Evolutionary conservation across 768 basidiomycete genomes (phyloP).

Genomic region (Lactarius tabidus): DNA sequence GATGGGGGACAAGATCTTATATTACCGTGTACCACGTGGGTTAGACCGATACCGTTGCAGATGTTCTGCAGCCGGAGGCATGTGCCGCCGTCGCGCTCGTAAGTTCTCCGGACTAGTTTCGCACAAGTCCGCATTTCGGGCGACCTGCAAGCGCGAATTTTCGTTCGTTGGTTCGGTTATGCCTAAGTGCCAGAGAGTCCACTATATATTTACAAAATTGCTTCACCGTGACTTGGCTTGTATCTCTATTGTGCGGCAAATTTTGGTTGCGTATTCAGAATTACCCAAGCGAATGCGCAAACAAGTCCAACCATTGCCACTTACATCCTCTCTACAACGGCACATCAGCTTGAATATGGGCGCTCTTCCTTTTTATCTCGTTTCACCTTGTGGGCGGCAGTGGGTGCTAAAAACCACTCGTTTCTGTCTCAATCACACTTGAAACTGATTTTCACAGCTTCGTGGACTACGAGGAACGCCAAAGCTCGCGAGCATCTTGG

Average conservation of each 20-base stretch:
- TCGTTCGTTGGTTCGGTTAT: no score
- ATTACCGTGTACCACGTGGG: slow-evolving; percentile 10
- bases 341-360: not conserved
- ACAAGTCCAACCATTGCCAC: no score
- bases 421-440: not conserved
- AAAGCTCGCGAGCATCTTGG: not conserved
- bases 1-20: not conserved
- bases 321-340: not conserved
- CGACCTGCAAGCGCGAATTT: no score
- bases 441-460: not conserved
- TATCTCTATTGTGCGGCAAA: no score
- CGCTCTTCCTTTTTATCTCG: slow-evolving; percentile 1
- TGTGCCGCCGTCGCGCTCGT: no score
- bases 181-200: no score
- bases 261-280: no score
- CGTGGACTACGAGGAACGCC: not conserved
- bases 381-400: slow-evolving; percentile 13
- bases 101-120: no score
- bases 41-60: not conserved
- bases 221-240: no score
- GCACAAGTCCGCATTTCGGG: no score
- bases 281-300: no score
- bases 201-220: no score
- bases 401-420: not conserved
- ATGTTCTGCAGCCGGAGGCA: not conserved